Percentiles rank a stretch among this genome's conserved stretches.
phyloP scores from a whole-genome alignment of 257 asterid species.

The Lycium barbarum region DNA sequence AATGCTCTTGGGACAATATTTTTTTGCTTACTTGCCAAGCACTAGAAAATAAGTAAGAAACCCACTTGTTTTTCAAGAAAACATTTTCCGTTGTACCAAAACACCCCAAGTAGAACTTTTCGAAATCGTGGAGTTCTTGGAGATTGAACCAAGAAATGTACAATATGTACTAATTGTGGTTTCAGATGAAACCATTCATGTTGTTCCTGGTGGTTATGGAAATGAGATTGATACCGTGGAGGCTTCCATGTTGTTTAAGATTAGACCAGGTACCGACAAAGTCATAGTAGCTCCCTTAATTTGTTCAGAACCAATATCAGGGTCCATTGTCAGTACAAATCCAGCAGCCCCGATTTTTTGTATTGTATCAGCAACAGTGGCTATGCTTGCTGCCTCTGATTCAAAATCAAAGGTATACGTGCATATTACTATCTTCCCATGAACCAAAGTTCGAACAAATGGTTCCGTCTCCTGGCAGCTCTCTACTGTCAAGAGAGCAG shows the following conservation, averaged over 20 bases:
- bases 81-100: too few relatives aligned
- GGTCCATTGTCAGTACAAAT: slow-evolving; percentile 70
- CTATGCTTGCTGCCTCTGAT: slow-evolving; percentile 55
- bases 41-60: too few relatives aligned
- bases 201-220: background rate
- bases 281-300: slow-evolving; percentile 52
- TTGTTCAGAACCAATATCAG: slow-evolving; percentile 56
- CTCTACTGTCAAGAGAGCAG: slow-evolving; percentile 49
- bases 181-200: slow-evolving; percentile 1
- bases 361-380: slow-evolving; percentile 57
- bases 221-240: slow-evolving; percentile 51
- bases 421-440: slow-evolving; percentile 68
- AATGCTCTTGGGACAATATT: too few relatives aligned
- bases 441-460: slow-evolving; percentile 54
- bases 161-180: background rate
- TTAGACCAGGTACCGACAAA: slow-evolving; percentile 59
- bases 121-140: background rate
- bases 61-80: too few relatives aligned
- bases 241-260: slow-evolving; percentile 59
- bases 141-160: slow-evolving; percentile 16
- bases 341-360: slow-evolving; percentile 64
- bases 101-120: background rate
- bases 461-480: slow-evolving; percentile 64
- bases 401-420: slow-evolving; percentile 62
- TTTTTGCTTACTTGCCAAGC: too few relatives aligned